A percentile compares a stretch with the other conserved stretches of the same genome.
phyloP scores from a whole-genome alignment of 2,329 filamentous ascomycete genomes.

The Trichoderma semiorbis region DNA sequence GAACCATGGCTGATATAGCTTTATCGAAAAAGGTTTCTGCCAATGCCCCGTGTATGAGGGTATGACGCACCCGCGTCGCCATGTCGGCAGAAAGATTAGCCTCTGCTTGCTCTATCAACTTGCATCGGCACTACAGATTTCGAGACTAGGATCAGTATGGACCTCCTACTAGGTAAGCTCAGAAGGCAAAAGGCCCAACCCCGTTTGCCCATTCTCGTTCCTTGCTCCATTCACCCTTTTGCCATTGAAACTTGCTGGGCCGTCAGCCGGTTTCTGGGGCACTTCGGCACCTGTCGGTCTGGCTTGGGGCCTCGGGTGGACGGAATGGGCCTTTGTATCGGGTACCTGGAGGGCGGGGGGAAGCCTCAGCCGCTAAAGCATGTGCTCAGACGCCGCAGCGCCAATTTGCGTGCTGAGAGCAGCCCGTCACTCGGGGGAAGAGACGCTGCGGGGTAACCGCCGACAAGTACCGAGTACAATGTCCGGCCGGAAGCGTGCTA shows the following conservation, averaged over 20 bases:
- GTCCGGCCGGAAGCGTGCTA: not conserved
- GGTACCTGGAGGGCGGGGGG: not conserved
- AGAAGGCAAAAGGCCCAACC: not conserved
- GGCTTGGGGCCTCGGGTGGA: conserved; percentile 30
- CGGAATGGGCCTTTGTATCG: conserved; percentile 25
- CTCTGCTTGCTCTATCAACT: not conserved
- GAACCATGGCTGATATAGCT: conserved; percentile 13
- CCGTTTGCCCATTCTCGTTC: not conserved
- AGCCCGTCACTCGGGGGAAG: too few species aligned
- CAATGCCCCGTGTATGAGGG: not conserved
- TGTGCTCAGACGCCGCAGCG: not conserved
- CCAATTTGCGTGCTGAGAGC: not conserved
- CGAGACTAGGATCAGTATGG: not conserved
- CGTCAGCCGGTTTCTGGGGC: conserved; percentile 2
- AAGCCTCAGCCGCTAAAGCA: not conserved
- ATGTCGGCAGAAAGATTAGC: conserved; percentile 17
- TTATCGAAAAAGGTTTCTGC: not conserved
- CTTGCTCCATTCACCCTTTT: not conserved
- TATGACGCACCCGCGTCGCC: conserved; percentile 9
- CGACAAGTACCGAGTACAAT: conserved; percentile 1
- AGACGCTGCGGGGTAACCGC: conserved; percentile 13
- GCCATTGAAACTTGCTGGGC: not conserved
- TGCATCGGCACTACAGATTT: not conserved
- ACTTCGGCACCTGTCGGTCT: conserved; percentile 35
- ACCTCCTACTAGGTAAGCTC: not conserved